A percentile compares a stretch with the other conserved stretches of the same genome.
phyloP scores from a whole-genome alignment of 1,139 yeast genomes.

The Yamadazyma spencermartinsiae region DNA sequence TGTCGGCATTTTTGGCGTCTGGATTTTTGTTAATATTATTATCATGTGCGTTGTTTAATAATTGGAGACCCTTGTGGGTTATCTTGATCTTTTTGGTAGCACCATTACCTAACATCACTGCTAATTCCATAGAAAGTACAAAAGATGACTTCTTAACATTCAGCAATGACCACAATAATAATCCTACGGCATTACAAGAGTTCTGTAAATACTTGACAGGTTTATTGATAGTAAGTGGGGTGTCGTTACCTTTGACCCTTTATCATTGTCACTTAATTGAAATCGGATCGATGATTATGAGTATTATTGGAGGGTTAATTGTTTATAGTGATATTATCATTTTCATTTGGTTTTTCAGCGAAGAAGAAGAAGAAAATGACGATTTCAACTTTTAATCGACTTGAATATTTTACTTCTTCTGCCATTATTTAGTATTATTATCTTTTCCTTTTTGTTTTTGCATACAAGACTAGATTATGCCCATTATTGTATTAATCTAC shows the following conservation, averaged over 20 bases:
- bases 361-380: slow-evolving; percentile 52
- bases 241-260: slow-evolving; percentile 63
- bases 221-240: slow-evolving; percentile 64
- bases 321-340: slow-evolving; percentile 71
- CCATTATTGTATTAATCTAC: background rate
- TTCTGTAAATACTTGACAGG: slow-evolving; percentile 66
- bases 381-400: slow-evolving; percentile 47
- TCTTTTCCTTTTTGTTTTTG: background rate
- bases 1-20: slow-evolving; percentile 68
- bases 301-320: slow-evolving; percentile 67
- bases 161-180: slow-evolving; percentile 44
- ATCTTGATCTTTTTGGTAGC: slow-evolving; percentile 65
- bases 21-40: slow-evolving; percentile 73
- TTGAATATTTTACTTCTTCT: background rate
- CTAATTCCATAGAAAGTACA: slow-evolving; percentile 42
- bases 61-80: slow-evolving; percentile 72
- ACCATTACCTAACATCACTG: slow-evolving; percentile 64
- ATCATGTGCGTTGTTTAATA: slow-evolving; percentile 71
- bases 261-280: slow-evolving; percentile 60
- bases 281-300: slow-evolving; percentile 61
- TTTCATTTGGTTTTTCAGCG: slow-evolving; percentile 69
- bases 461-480: background rate
- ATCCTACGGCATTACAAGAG: slow-evolving; percentile 54
- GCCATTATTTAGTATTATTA: background rate
- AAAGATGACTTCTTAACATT: slow-evolving; percentile 67